Percentiles rank a stretch among this genome's conserved stretches.
phyloP scores from a whole-genome alignment of 192 early-diverging fungal genomes.

The Mortierella hygrophila region DNA sequence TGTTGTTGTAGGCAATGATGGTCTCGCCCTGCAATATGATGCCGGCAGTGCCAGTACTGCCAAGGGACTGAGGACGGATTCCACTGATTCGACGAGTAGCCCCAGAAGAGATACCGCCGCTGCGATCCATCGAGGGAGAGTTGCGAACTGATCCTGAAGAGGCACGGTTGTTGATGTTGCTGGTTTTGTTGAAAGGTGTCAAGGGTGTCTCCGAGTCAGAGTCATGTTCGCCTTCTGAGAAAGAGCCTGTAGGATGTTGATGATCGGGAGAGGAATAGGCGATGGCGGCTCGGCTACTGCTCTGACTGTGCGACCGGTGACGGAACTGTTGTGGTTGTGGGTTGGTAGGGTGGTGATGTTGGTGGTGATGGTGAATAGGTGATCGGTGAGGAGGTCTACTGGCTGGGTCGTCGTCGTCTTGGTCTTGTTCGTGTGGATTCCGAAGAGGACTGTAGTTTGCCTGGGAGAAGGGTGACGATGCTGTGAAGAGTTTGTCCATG shows the following conservation, averaged over 20 bases:
- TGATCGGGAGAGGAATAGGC: slow-evolving; percentile 15
- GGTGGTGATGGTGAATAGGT: slow-evolving; percentile 1
- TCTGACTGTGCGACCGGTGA: slow-evolving; percentile 39
- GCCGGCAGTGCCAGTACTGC: background rate
- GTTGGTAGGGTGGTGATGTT: background rate
- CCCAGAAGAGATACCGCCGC: background rate
- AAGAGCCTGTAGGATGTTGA: background rate
- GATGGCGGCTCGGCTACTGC: slow-evolving; percentile 28
- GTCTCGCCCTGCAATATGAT: background rate
- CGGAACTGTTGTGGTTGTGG: slow-evolving; percentile 18
- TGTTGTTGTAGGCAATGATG: background rate
- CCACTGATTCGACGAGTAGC: background rate
- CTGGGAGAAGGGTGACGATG: slow-evolving; percentile 41
- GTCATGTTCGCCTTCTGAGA: slow-evolving; percentile 33
- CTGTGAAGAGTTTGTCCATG: slow-evolving; percentile 43
- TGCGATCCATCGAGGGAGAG: background rate
- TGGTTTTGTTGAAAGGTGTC: background rate
- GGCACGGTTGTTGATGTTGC: slow-evolving; percentile 1
- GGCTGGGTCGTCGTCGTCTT: slow-evolving; percentile 30
- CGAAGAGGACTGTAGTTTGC: slow-evolving; percentile 48
- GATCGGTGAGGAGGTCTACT: background rate
- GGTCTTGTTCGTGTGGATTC: slow-evolving; percentile 33
- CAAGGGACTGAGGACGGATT: slow-evolving; percentile 1
- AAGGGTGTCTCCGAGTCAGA: slow-evolving; percentile 6
- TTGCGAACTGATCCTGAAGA: background rate